phyloP scores from a whole-genome alignment of 805 yeast genomes.

The Cyberlindnera maritima region DNA sequence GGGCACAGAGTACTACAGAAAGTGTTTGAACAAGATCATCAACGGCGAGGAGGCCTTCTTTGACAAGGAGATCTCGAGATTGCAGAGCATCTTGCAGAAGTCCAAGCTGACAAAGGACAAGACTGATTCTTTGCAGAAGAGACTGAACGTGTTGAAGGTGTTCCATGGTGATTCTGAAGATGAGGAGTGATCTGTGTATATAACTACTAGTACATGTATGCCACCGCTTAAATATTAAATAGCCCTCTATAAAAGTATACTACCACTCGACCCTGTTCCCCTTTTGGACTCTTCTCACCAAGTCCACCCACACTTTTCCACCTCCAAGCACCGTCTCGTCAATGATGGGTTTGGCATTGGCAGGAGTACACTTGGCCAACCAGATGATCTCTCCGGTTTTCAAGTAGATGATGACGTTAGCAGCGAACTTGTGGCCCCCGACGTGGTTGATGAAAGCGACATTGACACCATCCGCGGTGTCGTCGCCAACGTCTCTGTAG shows the following conservation, averaged over 20 bases:
- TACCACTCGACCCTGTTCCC: constrained; percentile 53
- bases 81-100: constrained; percentile 37
- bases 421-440: constrained; percentile 95
- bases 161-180: constrained; percentile 8
- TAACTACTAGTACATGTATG: too few species aligned
- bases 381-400: constrained; percentile 76
- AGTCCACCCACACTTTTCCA: constrained; percentile 67
- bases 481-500: constrained; percentile 75
- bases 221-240: too few species aligned
- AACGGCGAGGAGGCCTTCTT: constrained; percentile 43
- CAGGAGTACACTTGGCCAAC: constrained; percentile 85
- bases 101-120: constrained; percentile 34
- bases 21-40: constrained; percentile 41
- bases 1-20: constrained; percentile 44
- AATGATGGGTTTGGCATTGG: constrained; percentile 67
- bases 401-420: constrained; percentile 77
- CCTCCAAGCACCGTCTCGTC: constrained; percentile 70
- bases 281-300: constrained; percentile 59
- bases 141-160: constrained; percentile 45
- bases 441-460: constrained; percentile 79
- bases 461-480: constrained; percentile 68
- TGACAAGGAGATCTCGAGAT: constrained; percentile 40
- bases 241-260: too few species aligned
- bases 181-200: neutral
- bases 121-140: constrained; percentile 47